Conservation (phyloP, 1,284 basidiomycete genomes). For the Trichosporon asahii region DNA sequence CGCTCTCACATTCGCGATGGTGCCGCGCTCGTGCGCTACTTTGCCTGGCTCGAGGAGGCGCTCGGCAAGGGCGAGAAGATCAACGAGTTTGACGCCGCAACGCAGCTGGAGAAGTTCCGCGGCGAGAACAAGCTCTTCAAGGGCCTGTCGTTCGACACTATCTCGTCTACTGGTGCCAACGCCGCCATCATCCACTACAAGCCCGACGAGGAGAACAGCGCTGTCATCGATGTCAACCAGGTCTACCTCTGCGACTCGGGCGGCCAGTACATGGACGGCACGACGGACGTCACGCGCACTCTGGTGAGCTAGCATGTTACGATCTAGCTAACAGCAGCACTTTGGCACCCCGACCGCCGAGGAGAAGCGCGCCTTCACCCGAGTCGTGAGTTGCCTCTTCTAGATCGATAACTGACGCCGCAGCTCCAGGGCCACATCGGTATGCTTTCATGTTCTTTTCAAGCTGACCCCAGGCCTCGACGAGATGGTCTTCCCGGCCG, state of each 20-base stretch:
- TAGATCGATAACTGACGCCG: background rate
- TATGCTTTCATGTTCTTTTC: slow-evolving; percentile 6
- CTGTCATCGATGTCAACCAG: slow-evolving; percentile 71
- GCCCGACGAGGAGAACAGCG: slow-evolving; percentile 71
- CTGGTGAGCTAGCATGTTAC: slow-evolving; percentile 57
- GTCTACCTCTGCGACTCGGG: slow-evolving; percentile 96
- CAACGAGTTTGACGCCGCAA: slow-evolving; percentile 77
- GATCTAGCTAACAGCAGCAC: slow-evolving; percentile 58
- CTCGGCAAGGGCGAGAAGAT: slow-evolving; percentile 64
- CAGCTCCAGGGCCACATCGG: slow-evolving; percentile 85
- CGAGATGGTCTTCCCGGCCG: slow-evolving; percentile 75
- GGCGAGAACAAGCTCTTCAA: slow-evolving; percentile 74
- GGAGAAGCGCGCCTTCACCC: slow-evolving; percentile 83
- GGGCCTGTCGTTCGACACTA: slow-evolving; percentile 87
- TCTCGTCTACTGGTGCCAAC: slow-evolving; percentile 84
- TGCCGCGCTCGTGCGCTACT: slow-evolving; percentile 77
- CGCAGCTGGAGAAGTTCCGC: slow-evolving; percentile 73
- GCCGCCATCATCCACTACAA: slow-evolving; percentile 92
- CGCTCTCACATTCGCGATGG: slow-evolving; percentile 87
- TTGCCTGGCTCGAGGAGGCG: slow-evolving; percentile 89
- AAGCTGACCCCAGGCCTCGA: slow-evolving; percentile 52
- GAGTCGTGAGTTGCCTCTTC: slow-evolving; percentile 57
- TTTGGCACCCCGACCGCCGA: slow-evolving; percentile 80
- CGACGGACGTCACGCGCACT: slow-evolving; percentile 90
- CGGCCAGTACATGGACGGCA: slow-evolving; percentile 82